Base-by-base conservation (phyloP, 2,329 filamentous ascomycete species). In the Boeremia lycopersici region DNA sequence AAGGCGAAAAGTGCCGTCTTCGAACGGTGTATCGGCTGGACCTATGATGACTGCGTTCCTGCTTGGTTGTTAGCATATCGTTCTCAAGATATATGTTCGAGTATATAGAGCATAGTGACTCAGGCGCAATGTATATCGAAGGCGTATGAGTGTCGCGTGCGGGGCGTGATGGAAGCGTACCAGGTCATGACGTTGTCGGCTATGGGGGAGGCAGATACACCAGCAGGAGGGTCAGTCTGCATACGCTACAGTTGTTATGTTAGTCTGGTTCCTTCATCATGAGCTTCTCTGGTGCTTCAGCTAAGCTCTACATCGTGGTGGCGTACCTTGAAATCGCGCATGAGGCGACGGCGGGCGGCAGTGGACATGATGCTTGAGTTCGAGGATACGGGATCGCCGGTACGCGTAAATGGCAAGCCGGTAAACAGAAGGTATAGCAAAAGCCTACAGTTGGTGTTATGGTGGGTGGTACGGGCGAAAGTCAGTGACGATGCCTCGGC, bases 11-110 rank as follows among this genome's bases (percentile, higher is more conserved):
- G 95, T 99, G 60, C 95, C 95, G 76, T 99, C 95, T 78, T 99
- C 95, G 71, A 98, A 99, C 1, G 95, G 93, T 1, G 95, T 99
- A 71, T 99, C 95, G 56, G 91, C 91, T 34, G 93, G 93, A 9
- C 93, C 93, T 68, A 99, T 98, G 60, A 99, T 99, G 60, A 98
- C 93, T 50, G 93, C 93, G 74, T 99, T 99, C 93, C 93, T 97
- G 53, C 48, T 34, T 29, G 15, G 10, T 38, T 51, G 59, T 79
- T 34, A 79, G 69, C 59, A 44, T 19, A 11, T n/a, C 26, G 2
- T 3, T 12, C 19, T 11, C 2, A 6, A 25, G 12, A 5, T n/a
- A 7, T 30, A 19, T 4, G 17, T 2, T 11, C 13, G 10, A n/a
- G 34, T n/a, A 2, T 11, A 11, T 11, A 12, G 35, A 7, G 17